Percentiles rank a stretch among this genome's conserved stretches.
Conservation (phyloP, 2,329 filamentous ascomycete species). For the Stromatinia cepivora region DNA sequence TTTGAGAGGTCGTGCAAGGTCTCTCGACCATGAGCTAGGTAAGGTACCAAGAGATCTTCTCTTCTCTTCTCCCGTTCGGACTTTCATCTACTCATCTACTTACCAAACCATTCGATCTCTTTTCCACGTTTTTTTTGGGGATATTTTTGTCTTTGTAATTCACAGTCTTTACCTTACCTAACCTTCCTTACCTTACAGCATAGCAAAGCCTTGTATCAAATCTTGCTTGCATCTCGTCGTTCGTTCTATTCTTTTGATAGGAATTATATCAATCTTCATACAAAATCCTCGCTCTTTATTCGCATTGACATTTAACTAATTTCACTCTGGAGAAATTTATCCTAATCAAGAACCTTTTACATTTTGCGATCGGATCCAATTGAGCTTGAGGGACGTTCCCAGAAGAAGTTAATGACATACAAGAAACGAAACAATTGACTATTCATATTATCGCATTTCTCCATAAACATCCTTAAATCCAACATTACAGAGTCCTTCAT, state of each 20-base stretch:
- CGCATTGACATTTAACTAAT: conserved; percentile 9
- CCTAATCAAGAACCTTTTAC: background rate
- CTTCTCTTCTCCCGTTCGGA: background rate
- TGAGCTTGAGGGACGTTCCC: background rate
- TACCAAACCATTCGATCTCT: background rate
- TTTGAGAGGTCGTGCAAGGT: background rate
- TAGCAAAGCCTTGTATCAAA: background rate
- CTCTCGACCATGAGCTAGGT: too few relatives aligned
- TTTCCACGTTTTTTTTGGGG: background rate
- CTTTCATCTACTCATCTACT: background rate
- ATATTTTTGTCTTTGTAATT: background rate
- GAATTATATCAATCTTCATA: background rate
- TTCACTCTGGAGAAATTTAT: background rate
- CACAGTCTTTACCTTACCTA: too few relatives aligned
- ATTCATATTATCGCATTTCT: background rate
- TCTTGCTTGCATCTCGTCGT: background rate
- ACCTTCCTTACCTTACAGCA: background rate
- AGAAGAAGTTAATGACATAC: background rate
- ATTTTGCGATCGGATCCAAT: conserved; percentile 4
- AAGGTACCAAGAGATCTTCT: background rate
- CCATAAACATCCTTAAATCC: background rate
- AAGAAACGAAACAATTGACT: background rate
- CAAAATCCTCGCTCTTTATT: background rate
- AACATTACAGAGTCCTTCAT: background rate
- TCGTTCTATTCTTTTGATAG: background rate